phyloP scores from a whole-genome alignment of 768 basidiomycete genomes.

The Gymnopilus dilepis region DNA sequence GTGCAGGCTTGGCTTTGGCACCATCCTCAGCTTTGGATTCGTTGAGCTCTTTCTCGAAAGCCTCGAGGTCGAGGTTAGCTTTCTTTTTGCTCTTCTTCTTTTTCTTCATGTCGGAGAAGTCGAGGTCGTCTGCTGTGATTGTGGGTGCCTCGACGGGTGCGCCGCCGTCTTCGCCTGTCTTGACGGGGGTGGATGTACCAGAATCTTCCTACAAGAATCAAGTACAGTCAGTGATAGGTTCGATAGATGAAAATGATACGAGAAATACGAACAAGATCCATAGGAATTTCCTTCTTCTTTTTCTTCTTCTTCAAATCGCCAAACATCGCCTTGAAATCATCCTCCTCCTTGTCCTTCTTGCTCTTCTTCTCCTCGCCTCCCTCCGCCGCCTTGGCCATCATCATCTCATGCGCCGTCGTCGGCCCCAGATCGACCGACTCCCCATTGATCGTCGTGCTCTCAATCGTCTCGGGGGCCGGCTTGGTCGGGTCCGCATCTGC shows the following conservation, averaged over 20 bases:
- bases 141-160: slow-evolving; percentile 41
- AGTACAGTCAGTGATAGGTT: slow-evolving; percentile 6
- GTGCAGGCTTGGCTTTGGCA: slow-evolving; percentile 41
- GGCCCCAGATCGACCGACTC: slow-evolving; percentile 80
- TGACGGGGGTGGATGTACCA: slow-evolving; percentile 62
- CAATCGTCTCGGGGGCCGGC: slow-evolving; percentile 76
- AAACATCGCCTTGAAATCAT: slow-evolving; percentile 84
- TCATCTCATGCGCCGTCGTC: slow-evolving; percentile 75
- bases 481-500: slow-evolving; percentile 83
- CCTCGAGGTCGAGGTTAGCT: slow-evolving; percentile 86
- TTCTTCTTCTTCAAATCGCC: slow-evolving; percentile 92
- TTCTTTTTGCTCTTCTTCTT: slow-evolving; percentile 95
- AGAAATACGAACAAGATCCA: slow-evolving; percentile 68
- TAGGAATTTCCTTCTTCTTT: slow-evolving; percentile 90
- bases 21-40: slow-evolving; percentile 53
- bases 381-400: slow-evolving; percentile 48
- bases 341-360: slow-evolving; percentile 63
- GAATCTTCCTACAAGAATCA: slow-evolving; percentile 57
- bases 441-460: slow-evolving; percentile 70
- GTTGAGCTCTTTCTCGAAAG: slow-evolving; percentile 91
- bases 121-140: slow-evolving; percentile 77
- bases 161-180: slow-evolving; percentile 39
- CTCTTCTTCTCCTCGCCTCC: slow-evolving; percentile 41
- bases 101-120: slow-evolving; percentile 97
- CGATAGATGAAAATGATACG: neutral